Evolutionary conservation across 768 basidiomycete species (phyloP), one percentile per base, ranked within the genome.

Genomic region (Ephemerocybe angulata): DNA sequence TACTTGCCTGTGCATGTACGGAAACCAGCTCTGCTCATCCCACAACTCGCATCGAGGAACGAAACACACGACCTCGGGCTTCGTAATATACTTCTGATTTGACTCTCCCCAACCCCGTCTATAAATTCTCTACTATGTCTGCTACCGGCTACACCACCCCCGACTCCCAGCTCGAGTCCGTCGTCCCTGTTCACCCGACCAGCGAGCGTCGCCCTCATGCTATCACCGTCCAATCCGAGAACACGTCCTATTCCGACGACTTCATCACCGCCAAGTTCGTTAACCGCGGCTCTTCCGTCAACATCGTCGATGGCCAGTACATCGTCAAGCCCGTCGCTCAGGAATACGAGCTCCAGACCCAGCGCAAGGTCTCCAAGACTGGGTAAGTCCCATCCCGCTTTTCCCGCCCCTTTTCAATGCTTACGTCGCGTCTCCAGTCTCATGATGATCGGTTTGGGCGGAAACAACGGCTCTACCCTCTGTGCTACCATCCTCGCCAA

Each of bases 381-480:
- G 97, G 96, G 94, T 96, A 67, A 58, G 88, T 79, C 28, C 42
- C 27, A 8, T 55, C 55, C 11, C 53, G 38, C 11, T 50, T 28
- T 31, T 42, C 63, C 58, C 24, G 27, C 29, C 30, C 43, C 35
- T 51, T 41, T 56, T 44, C n/a, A 33, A 59, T 47, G 50, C 61
- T 58, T 54, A 58, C 41, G 54, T 33, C 53, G 49, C 57, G 33
- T 52, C 57, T 57, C 8, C 57, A 98, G 96, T 53, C 80, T 99
- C 60, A 88, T 99, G 90, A 88, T 99, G 83, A 87, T 98, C 63
- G 97, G 97, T 56, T 74, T 94, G 55, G 96, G 96, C 55, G 96
- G 97, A 50, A 99, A 99, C 82, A 99, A 99, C 67, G 97, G 96
- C 50, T 82, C 89, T 46, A 98, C 96, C 25, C 81, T 98, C 46